phyloP scores from a whole-genome alignment of 2,329 filamentous ascomycete genomes.

The Davidsoniella virescens region DNA sequence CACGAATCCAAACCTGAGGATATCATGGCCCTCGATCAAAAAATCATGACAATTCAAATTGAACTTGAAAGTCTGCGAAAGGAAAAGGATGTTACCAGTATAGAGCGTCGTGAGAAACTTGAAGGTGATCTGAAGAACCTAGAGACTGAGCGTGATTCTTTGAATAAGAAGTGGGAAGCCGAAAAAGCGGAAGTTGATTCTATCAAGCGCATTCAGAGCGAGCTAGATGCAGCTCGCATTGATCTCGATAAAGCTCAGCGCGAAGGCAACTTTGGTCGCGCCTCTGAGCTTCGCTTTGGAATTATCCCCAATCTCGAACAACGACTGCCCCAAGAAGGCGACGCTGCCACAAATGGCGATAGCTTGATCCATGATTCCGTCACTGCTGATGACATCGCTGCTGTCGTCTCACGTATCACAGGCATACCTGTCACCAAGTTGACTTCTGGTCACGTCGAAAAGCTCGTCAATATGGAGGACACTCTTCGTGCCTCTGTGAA shows the following conservation, averaged over 20 bases:
- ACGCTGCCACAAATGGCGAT: conserved; percentile 22
- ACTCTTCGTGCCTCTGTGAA: conserved; percentile 67
- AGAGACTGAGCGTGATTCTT: conserved; percentile 55
- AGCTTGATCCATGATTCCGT: conserved; percentile 82
- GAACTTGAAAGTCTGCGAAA: conserved; percentile 89
- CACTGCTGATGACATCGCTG: conserved; percentile 86
- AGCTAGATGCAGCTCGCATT: conserved; percentile 71
- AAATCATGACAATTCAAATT: conserved; percentile 95
- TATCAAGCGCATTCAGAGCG: conserved; percentile 73
- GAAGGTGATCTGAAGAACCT: conserved; percentile 60
- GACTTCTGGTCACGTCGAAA: conserved; percentile 85
- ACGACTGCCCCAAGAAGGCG: conserved; percentile 61
- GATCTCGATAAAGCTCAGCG: conserved; percentile 80
- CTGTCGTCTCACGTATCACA: conserved; percentile 77
- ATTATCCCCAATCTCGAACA: conserved; percentile 68
- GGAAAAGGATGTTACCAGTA: conserved; percentile 78
- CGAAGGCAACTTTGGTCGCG: conserved; percentile 73
- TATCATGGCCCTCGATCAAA: conserved; percentile 80
- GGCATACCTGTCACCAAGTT: conserved; percentile 88
- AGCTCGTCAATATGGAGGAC: conserved; percentile 91
- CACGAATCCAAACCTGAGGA: conserved; percentile 95
- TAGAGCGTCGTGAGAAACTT: conserved; percentile 73
- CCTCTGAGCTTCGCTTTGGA: conserved; percentile 81
- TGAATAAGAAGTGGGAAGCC: conserved; percentile 79
- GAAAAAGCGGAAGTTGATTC: conserved; percentile 73